Conservation (phyloP, 176 grass and related monocot genomes). For the Aegilops tauschii region DNA sequence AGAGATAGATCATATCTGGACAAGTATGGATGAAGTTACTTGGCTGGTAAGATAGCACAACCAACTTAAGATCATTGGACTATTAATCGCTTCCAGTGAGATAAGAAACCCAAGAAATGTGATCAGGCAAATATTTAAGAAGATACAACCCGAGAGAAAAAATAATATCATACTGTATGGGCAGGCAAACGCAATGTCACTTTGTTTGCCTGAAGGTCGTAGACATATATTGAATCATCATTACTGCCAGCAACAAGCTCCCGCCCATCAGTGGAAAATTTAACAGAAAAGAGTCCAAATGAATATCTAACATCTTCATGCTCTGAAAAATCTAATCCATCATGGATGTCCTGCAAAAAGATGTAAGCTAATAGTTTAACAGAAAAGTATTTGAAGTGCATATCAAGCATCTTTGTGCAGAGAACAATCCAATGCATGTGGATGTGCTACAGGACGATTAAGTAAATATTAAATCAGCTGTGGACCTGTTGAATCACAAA, state of each 20-base stretch:
- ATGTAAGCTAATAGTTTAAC: conserved; percentile 39
- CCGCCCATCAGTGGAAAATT: conserved; percentile 78
- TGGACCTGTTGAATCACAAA: neutral
- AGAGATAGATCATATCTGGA: neutral
- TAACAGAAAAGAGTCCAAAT: conserved; percentile 87
- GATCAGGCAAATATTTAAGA: neutral
- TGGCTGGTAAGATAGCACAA: neutral
- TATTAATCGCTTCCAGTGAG: neutral
- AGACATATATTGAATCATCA: conserved; percentile 79
- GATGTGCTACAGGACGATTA: conserved; percentile 30
- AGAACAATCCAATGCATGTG: conserved; percentile 36
- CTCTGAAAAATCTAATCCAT: conserved; percentile 72
- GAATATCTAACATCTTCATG: conserved; percentile 64
- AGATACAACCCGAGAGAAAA: conserved; percentile 7
- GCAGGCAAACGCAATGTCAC: conserved; percentile 65
- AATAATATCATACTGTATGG: conserved; percentile 58
- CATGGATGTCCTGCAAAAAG: conserved; percentile 67
- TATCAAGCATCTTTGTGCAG: conserved; percentile 32
- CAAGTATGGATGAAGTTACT: neutral
- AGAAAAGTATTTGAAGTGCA: conserved; percentile 42
- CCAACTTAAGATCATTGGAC: neutral
- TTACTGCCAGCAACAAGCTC: conserved; percentile 83
- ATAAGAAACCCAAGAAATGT: neutral
- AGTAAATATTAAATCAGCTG: conserved; percentile 15
- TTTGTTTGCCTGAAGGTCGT: conserved; percentile 68